These are phyloP conservation scores for Didymella pomorum DNA, from an alignment of 2,329 filamentous ascomycete species.

Conservation along the genomic window DNA sequence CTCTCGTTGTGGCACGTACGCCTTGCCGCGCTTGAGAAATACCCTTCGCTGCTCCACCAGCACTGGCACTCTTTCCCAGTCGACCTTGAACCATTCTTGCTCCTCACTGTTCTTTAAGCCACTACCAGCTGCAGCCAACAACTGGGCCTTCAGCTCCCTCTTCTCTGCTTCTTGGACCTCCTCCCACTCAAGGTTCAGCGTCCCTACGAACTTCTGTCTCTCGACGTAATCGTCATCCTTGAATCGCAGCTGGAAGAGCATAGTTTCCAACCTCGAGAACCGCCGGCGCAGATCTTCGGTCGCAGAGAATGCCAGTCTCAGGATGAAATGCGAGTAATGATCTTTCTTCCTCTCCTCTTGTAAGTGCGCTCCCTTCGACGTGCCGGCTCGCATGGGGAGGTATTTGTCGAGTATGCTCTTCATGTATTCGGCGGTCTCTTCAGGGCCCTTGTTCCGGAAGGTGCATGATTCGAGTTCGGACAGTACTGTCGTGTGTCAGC, in stretches of 20 bases:
- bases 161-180: slow-evolving; percentile 81
- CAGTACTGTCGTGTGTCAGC: slow-evolving; percentile 65
- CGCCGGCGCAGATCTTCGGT: slow-evolving; percentile 89
- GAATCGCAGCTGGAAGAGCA: slow-evolving; percentile 85
- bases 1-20: slow-evolving; percentile 87
- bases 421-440: slow-evolving; percentile 85
- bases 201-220: slow-evolving; percentile 76
- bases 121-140: slow-evolving; percentile 60
- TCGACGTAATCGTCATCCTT: slow-evolving; percentile 78
- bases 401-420: slow-evolving; percentile 86
- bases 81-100: slow-evolving; percentile 93
- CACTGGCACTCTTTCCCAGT: slow-evolving; percentile 93
- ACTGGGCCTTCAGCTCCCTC: slow-evolving; percentile 67
- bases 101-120: slow-evolving; percentile 69
- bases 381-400: slow-evolving; percentile 79
- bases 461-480: slow-evolving; percentile 92
- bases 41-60: slow-evolving; percentile 82
- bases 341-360: slow-evolving; percentile 86
- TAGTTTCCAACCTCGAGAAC: slow-evolving; percentile 86
- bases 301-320: slow-evolving; percentile 88
- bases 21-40: slow-evolving; percentile 80
- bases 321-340: slow-evolving; percentile 97
- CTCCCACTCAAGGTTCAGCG: slow-evolving; percentile 84
- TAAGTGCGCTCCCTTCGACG: slow-evolving; percentile 66
- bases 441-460: slow-evolving; percentile 86